A percentile compares a stretch with the other conserved stretches of the same genome.
Evolutionary conservation across 2,329 filamentous ascomycete species (phyloP).

Genomic region (Pseudogymnoascus sp.): DNA sequence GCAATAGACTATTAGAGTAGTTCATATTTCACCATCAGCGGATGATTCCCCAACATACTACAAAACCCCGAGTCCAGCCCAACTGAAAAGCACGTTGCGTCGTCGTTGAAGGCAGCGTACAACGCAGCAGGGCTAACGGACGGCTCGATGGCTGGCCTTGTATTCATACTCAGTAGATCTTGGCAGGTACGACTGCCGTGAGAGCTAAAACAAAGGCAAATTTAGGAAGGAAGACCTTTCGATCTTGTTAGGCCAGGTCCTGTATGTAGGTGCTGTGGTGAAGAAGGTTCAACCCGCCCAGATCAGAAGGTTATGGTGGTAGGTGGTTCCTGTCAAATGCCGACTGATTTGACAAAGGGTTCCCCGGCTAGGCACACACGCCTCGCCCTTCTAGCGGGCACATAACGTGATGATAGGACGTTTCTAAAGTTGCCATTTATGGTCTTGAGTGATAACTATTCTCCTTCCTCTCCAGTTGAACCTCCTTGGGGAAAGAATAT

Average conservation of each 20-base stretch:
- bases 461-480: not conserved
- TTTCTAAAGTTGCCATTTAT: not conserved
- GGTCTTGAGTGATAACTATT: not conserved
- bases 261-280: not conserved
- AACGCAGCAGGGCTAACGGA: conserved; percentile 67
- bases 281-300: not conserved
- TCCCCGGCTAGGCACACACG: not conserved
- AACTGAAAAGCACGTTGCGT: conserved; percentile 77
- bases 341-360: not conserved
- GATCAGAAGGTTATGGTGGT: not conserved
- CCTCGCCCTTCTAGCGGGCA: conserved; percentile 2
- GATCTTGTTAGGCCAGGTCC: not conserved
- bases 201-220: not conserved
- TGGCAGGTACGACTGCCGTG: not conserved
- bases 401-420: not conserved
- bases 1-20: conserved; percentile 15
- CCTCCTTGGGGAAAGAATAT: not conserved
- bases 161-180: conserved; percentile 62
- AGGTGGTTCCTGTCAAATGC: not conserved
- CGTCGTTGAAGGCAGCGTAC: conserved; percentile 77
- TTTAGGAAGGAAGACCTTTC: not conserved
- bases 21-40: conserved; percentile 20
- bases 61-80: conserved; percentile 81
- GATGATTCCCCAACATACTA: conserved; percentile 44
- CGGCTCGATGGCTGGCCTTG: conserved; percentile 74